Conservation (phyloP, 768 basidiomycete genomes). For the Russula ochroleuca region DNA sequence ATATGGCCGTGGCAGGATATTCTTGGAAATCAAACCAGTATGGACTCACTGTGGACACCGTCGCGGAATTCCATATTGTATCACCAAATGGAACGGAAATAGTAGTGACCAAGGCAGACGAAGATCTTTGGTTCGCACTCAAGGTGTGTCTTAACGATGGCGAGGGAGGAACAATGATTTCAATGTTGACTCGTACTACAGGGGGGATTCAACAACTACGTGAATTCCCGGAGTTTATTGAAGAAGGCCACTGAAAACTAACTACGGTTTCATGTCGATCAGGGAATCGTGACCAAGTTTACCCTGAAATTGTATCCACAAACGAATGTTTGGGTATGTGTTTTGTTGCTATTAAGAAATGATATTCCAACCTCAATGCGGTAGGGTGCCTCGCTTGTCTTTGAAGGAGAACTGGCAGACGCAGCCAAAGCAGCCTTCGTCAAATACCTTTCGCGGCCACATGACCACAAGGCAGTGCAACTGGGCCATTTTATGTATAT, state of each 20-base stretch:
- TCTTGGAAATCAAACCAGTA: conserved; percentile 27
- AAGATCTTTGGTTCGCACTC: no score
- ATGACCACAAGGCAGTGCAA: conserved; percentile 10
- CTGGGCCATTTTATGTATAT: not conserved
- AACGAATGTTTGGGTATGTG: conserved; percentile 19
- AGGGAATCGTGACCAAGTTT: conserved; percentile 25
- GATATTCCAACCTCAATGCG: not conserved
- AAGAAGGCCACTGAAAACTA: not conserved
- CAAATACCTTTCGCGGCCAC: not conserved
- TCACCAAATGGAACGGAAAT: conserved; percentile 25
- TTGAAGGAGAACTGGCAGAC: not conserved
- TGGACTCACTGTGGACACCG: conserved; percentile 26
- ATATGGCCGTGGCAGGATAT: conserved; percentile 1
- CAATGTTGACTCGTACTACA: not conserved
- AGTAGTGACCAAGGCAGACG: no score
- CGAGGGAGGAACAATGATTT: no score
- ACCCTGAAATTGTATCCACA: conserved; percentile 13
- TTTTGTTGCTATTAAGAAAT: not conserved
- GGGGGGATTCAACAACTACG: conserved; percentile 25
- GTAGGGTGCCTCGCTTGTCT: conserved; percentile 7
- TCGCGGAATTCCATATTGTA: conserved; percentile 28
- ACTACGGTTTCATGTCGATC: not conserved
- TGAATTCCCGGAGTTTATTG: not conserved
- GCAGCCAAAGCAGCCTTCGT: not conserved
- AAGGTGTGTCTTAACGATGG: no score